These are phyloP conservation scores for Penicillium roqueforti DNA, from an alignment of 495 filamentous ascomycete species.

Conservation along the genomic window DNA sequence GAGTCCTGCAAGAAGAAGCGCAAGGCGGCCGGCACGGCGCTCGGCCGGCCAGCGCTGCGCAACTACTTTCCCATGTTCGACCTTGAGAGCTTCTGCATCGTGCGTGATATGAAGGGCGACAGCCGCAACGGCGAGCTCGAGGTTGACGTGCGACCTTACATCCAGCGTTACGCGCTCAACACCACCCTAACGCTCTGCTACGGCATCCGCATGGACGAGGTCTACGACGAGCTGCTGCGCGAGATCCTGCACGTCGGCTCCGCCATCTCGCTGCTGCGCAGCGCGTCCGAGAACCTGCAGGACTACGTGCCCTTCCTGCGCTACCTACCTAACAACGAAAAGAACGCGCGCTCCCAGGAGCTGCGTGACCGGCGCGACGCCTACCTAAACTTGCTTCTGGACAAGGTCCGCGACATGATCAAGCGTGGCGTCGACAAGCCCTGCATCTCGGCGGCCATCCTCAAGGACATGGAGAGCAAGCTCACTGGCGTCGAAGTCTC, in stretches of 20 bases:
- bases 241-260: conserved; percentile 50
- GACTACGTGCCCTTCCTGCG: conserved; percentile 48
- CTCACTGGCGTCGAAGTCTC: conserved; percentile 46
- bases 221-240: conserved; percentile 45
- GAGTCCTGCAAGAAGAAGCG: conserved; percentile 50
- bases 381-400: conserved; percentile 44
- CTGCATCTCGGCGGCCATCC: conserved; percentile 47
- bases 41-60: conserved; percentile 43
- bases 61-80: conserved; percentile 51
- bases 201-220: conserved; percentile 51
- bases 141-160: conserved; percentile 39
- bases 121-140: conserved; percentile 36
- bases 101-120: conserved; percentile 43
- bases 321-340: conserved; percentile 47
- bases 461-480: conserved; percentile 49
- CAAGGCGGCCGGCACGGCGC: conserved; percentile 46
- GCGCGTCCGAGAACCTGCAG: conserved; percentile 48
- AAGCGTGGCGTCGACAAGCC: conserved; percentile 49
- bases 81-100: conserved; percentile 46
- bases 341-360: conserved; percentile 42
- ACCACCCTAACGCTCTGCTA: conserved; percentile 51
- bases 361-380: conserved; percentile 42
- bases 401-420: conserved; percentile 46
- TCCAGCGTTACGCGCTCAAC: conserved; percentile 49
- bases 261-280: conserved; percentile 45